A percentile compares a stretch with the other conserved stretches of the same genome.
Evolutionary conservation across 1,284 basidiomycete genomes (phyloP).

Genomic region (Apiotrichum porosum): DNA sequence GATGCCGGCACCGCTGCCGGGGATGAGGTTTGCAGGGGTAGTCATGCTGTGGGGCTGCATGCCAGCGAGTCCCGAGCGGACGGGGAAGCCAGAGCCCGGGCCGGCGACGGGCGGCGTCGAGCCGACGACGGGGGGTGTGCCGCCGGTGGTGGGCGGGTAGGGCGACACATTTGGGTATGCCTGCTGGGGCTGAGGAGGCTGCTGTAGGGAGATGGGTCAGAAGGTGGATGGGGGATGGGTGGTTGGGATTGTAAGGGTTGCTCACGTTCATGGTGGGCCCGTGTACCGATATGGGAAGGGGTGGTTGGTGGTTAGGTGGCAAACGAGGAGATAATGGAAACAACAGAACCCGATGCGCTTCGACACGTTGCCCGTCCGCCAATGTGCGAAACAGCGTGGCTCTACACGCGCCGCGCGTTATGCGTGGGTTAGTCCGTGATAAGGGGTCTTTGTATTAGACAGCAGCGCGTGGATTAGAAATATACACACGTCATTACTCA

Average conservation of each 20-base stretch:
- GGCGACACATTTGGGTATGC: constrained; percentile 21
- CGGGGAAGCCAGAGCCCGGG: constrained; percentile 47
- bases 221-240: too few species aligned
- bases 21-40: constrained; percentile 25
- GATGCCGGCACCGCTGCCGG: constrained; percentile 30
- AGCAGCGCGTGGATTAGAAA: too few species aligned
- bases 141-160: constrained; percentile 16
- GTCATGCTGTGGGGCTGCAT: constrained; percentile 42
- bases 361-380: too few species aligned
- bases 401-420: too few species aligned
- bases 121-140: neutral
- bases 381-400: too few species aligned
- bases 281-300: too few species aligned
- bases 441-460: too few species aligned
- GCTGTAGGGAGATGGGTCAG: neutral
- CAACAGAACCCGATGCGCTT: too few species aligned
- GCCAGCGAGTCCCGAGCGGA: constrained; percentile 43
- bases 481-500: too few species aligned
- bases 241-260: neutral
- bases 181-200: constrained; percentile 6
- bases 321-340: neutral
- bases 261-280: constrained; percentile 12
- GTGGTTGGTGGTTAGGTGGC: neutral
- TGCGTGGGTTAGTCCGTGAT: too few species aligned
- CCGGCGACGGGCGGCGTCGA: constrained; percentile 28